A percentile compares a stretch with the other conserved stretches of the same genome.
phyloP scores from a whole-genome alignment of 345 rosid species.

The Garcia nutans region DNA sequence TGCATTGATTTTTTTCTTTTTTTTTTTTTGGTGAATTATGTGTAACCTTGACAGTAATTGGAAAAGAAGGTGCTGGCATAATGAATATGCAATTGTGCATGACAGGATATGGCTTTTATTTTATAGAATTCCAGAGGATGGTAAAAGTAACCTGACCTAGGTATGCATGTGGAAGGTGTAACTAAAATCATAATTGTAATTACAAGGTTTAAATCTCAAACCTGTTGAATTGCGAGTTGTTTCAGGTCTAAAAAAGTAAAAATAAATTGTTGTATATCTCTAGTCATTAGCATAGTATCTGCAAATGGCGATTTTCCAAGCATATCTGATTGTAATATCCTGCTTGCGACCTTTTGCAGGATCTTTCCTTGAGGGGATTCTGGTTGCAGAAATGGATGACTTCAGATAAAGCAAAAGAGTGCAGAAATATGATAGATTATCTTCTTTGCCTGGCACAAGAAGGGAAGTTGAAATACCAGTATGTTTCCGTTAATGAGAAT shows the following conservation, averaged over 20 bases:
- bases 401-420: conserved; percentile 57
- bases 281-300: neutral
- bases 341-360: conserved; percentile 39
- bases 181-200: neutral
- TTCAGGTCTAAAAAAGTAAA: neutral
- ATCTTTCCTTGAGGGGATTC: conserved; percentile 83
- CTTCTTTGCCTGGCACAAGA: conserved; percentile 57
- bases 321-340: neutral
- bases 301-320: neutral
- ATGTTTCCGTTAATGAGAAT: conserved; percentile 16
- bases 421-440: conserved; percentile 70
- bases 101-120: neutral
- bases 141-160: neutral
- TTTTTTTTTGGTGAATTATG: neutral
- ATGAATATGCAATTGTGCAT: neutral
- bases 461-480: conserved; percentile 83
- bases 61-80: neutral
- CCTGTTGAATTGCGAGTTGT: neutral
- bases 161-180: neutral
- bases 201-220: neutral
- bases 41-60: neutral
- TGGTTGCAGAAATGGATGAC: conserved; percentile 83
- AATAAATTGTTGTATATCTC: neutral
- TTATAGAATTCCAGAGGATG: neutral
- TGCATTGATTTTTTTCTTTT: neutral